Evolutionary conservation across 768 basidiomycete species (phyloP), one percentile per base, ranked within the genome.

Genomic region (Tulasnella calospora): DNA sequence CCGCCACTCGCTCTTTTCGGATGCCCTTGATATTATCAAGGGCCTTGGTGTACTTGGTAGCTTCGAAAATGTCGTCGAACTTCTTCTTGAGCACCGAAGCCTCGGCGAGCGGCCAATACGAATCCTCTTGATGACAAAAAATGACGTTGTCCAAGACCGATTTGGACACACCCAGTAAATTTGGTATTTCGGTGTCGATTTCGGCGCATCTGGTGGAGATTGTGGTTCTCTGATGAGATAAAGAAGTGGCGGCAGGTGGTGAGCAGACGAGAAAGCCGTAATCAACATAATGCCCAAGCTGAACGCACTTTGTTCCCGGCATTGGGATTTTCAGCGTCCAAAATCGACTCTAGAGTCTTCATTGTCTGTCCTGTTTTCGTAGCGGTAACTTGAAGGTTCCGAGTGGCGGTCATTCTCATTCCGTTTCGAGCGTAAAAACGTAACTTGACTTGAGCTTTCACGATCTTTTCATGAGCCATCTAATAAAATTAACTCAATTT

Each of bases 111-210:
- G 98, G 98, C 98, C 98, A 99, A 82, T 94, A 98, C 0, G 95
- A 96, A 75, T 99, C 98, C 82, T 99, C 98, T 85, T 99, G 98
- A 84, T 99, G 98, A 84, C 98, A 99, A 82, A 99, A 99, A 72
- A 99, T 99, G 82, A 99, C 98, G 83, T 98, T 99, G 82, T 99
- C 97, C 33, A 99, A 90, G 46, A 99, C 96, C n/a, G 96, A 92
- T 84, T 96, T 98, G 17, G 95, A 98, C 17, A 99, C 98, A 40
- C 98, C 98, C 23, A 99, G 89, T 21, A 98, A 85, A 57, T 93
- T 89, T 27, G 98, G 98, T 72, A 99, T 96, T 83, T 99, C 98
- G 3, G 88, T 85, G 82, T 99, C 97, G 89, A 99, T 92, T 84
- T 98, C 96, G 5, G 96, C 95, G 82, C 97, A 99, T 84, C 98